Conservation (phyloP, 192 early-diverging fungal genomes). For the Lunasporangiospora selenospora region DNA sequence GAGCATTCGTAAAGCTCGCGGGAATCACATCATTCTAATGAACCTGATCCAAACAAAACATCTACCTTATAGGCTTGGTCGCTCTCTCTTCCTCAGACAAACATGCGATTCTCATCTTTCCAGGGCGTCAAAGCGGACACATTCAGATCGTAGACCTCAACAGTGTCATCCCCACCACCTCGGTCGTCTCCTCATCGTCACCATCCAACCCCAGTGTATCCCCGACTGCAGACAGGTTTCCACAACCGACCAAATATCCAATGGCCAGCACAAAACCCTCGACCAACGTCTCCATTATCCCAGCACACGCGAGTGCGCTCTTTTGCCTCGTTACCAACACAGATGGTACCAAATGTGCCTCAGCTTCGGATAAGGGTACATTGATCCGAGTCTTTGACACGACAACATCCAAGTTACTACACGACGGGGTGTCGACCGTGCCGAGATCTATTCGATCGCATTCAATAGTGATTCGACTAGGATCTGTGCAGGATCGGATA, state of each 20-base stretch:
- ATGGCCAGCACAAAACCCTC: conserved; percentile 51
- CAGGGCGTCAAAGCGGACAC: conserved; percentile 82
- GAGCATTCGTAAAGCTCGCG: too few species aligned
- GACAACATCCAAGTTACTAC: conserved; percentile 69
- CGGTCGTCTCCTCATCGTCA: conserved; percentile 34
- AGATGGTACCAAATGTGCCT: conserved; percentile 82
- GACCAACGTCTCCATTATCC: conserved; percentile 77
- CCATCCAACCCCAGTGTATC: conserved; percentile 49
- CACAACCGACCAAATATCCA: conserved; percentile 25
- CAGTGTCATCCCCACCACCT: conserved; percentile 52
- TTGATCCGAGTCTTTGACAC: conserved; percentile 90
- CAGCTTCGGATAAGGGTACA: conserved; percentile 90
- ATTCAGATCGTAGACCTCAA: conserved; percentile 86
- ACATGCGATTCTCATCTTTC: conserved; percentile 82
- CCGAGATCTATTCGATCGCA: conserved; percentile 89
- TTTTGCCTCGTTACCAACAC: conserved; percentile 80
- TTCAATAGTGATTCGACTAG: conserved; percentile 81
- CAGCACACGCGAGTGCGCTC: conserved; percentile 81
- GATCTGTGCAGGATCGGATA: conserved; percentile 88
- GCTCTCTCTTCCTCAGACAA: conserved; percentile 70
- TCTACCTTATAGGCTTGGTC: conserved; percentile 64
- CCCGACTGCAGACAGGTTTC: conserved; percentile 11
- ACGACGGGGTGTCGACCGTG: conserved; percentile 91
- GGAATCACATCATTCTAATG: too few species aligned
- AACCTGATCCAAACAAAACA: too few species aligned